Percentiles rank a stretch among this genome's conserved stretches.
These are phyloP conservation scores for Zymoseptoria passerinii DNA, from an alignment of 2,329 filamentous ascomycete genomes.

Conservation along the genomic window DNA sequence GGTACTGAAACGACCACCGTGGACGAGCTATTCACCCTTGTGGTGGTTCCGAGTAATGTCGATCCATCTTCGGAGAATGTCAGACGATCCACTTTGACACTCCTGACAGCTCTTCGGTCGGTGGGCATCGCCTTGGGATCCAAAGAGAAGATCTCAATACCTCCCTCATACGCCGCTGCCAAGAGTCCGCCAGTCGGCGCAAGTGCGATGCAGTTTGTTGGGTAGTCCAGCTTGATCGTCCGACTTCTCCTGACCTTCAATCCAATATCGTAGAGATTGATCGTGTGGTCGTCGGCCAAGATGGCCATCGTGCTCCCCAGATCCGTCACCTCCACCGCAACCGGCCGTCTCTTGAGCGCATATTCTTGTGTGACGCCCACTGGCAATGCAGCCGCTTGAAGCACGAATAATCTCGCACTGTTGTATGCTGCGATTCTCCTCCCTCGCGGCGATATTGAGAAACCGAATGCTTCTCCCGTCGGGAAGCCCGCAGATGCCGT, in stretches of 20 bases:
- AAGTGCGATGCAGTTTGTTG: conserved; percentile 68
- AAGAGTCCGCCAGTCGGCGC: conserved; percentile 73
- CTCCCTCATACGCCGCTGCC: conserved; percentile 78
- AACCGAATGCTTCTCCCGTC: conserved; percentile 66
- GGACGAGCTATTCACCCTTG: conserved; percentile 29
- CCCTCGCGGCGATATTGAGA: conserved; percentile 67
- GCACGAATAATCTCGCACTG: conserved; percentile 73
- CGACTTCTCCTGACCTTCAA: conserved; percentile 52
- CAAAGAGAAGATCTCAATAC: conserved; percentile 76
- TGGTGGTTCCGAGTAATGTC: conserved; percentile 31
- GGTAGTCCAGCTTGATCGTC: conserved; percentile 68
- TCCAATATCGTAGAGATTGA: conserved; percentile 69
- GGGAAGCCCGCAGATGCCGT: conserved; percentile 67
- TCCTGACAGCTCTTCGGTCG: conserved; percentile 29
- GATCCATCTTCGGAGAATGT: conserved; percentile 32
- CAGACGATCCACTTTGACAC: conserved; percentile 29
- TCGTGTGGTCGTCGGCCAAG: conserved; percentile 70
- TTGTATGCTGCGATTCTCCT: conserved; percentile 72
- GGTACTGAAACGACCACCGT: conserved; percentile 31
- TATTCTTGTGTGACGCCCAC: conserved; percentile 61
- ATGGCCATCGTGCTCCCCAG: conserved; percentile 68
- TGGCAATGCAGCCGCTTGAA: conserved; percentile 56
- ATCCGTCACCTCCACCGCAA: conserved; percentile 69
- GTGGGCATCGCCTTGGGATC: conserved; percentile 46
- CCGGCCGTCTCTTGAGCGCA: conserved; percentile 67